A percentile compares a stretch with the other conserved stretches of the same genome.
Conservation (phyloP, 805 yeast genomes). For the Barnettozyma populi region DNA sequence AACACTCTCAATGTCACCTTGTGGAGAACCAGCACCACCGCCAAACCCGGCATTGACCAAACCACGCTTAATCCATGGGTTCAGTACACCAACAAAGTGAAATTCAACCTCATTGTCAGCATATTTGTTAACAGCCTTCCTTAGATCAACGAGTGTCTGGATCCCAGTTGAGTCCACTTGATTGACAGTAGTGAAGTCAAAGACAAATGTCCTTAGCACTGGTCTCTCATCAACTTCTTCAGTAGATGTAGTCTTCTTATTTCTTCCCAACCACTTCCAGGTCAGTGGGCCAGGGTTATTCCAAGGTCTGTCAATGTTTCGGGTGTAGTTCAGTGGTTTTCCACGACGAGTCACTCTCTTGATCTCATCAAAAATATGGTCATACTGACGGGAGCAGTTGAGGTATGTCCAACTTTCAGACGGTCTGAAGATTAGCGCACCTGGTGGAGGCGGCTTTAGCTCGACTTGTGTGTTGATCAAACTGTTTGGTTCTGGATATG, state of each 20-base stretch:
- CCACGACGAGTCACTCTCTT: slow-evolving; percentile 59
- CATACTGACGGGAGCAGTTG: slow-evolving; percentile 70
- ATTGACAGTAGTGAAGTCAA: slow-evolving; percentile 77
- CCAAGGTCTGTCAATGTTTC: slow-evolving; percentile 69
- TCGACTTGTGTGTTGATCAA: slow-evolving; percentile 49
- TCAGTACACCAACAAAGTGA: slow-evolving; percentile 80
- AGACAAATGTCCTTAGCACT: slow-evolving; percentile 59
- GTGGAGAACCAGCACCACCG: slow-evolving; percentile 38
- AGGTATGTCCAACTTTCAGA: slow-evolving; percentile 79
- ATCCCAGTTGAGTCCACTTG: slow-evolving; percentile 76
- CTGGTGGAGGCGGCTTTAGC: slow-evolving; percentile 81
- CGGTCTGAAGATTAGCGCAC: slow-evolving; percentile 81
- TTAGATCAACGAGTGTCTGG: slow-evolving; percentile 71
- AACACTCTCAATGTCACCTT: slow-evolving; percentile 23
- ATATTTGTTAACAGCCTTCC: slow-evolving; percentile 64
- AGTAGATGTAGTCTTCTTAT: slow-evolving; percentile 21
- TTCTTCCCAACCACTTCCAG: slow-evolving; percentile 15
- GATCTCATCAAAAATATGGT: slow-evolving; percentile 61
- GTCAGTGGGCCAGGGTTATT: slow-evolving; percentile 73
- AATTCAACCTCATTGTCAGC: slow-evolving; percentile 82
- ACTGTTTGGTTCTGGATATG: slow-evolving; percentile 37
- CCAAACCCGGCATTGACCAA: slow-evolving; percentile 78
- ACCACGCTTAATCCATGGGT: slow-evolving; percentile 83
- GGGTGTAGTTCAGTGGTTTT: slow-evolving; percentile 29
- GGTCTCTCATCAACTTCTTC: slow-evolving; percentile 44